Evolutionary conservation across 768 basidiomycete genomes (phyloP), one percentile per base, ranked within the genome.

Genomic region (Tylopilus balloui): DNA sequence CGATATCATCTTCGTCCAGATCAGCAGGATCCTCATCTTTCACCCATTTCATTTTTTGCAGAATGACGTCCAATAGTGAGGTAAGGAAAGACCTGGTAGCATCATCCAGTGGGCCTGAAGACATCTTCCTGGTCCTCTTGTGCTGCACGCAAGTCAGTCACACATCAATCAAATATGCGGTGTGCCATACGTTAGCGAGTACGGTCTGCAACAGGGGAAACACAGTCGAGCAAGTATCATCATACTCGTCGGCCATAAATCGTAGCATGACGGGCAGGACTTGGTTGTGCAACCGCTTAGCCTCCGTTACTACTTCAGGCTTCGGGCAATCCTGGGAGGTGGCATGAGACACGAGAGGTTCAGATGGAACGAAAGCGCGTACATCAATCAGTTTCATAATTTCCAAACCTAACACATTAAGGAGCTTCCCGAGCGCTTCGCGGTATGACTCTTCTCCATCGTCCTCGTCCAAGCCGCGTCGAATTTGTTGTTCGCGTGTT

Each of bases 21-120:
- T 95, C 92, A 21, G 84, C 81, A 39, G 78, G 84, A 63, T 84
- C 86, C 19, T 83, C 84, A 48, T 80, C 84, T 68, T 76, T 82
- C 41, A 86, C 86, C 91, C 93, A 99, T 62, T 88, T 91, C 79
- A 97, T 78, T 70, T 97, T 96, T 45, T 78, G 74, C 37, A 98
- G 70, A 21, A 91, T 78, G 38, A 92, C 86, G 57, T 84, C 74
- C 4, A 98, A 74, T 5, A 96, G 71, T 2, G 84, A 84, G 3
- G 73, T 72, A 23, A 99, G 76, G 74, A 98, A 97, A 6, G 82
- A 72, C 19, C 83, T 79, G 64, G 83, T 84, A 31, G 77, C 67
- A 19, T 83, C 78, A 38, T 89, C 83, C 15, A 86, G 68, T 38
- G 81, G 79, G 12, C 73, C 79, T 2, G 79, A 67, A 10, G 84